These are phyloP conservation scores for Persicaria tinctoria DNA, from an alignment of 148 eudicot species.

Conservation along the genomic window DNA sequence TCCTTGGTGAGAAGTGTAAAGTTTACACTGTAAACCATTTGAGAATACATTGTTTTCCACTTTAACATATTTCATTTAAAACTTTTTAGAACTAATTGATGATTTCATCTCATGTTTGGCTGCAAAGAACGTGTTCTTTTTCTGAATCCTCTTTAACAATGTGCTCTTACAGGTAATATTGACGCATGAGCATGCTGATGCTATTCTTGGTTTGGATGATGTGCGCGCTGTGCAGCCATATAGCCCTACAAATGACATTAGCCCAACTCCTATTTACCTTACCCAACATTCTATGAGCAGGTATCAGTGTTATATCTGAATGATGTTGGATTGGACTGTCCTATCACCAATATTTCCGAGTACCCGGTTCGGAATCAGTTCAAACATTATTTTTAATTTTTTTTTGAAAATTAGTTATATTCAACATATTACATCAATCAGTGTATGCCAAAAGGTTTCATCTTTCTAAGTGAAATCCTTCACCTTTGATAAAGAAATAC, in stretches of 20 bases:
- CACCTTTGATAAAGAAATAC: background rate
- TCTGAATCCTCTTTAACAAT: background rate
- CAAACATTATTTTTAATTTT: background rate
- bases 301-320: conserved; percentile 22
- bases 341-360: background rate
- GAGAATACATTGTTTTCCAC: background rate
- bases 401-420: background rate
- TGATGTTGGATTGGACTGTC: background rate
- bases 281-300: conserved; percentile 70
- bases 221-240: conserved; percentile 80
- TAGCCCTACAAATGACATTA: conserved; percentile 81
- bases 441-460: background rate
- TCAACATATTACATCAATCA: background rate
- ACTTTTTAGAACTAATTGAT: background rate
- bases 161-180: conserved; percentile 46
- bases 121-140: background rate
- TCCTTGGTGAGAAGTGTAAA: background rate
- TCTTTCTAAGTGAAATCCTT: background rate
- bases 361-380: background rate
- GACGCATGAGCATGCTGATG: conserved; percentile 99
- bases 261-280: conserved; percentile 83
- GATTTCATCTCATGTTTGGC: background rate
- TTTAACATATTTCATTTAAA: background rate
- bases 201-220: conserved; percentile 93
- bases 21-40: too few species aligned